Conservation (phyloP, 257 asterid species). For the Solanum virginianum region DNA sequence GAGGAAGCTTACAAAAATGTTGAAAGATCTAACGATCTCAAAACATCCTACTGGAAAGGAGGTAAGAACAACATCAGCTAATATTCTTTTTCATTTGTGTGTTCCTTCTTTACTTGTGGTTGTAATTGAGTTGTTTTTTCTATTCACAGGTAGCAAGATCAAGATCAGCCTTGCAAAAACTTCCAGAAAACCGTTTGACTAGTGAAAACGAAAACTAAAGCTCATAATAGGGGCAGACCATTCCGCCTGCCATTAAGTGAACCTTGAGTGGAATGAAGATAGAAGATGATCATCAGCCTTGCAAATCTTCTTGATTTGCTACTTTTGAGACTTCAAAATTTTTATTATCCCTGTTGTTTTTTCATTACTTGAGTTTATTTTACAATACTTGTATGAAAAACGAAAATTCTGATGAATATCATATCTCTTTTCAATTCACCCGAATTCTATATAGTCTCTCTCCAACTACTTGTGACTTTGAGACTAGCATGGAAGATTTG, state of each 20-base stretch:
- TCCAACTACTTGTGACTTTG: not conserved
- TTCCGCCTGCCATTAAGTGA: not conserved
- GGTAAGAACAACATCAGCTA: not conserved
- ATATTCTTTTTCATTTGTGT: not conserved
- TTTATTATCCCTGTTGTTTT: not conserved
- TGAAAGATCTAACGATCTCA: conserved; percentile 5
- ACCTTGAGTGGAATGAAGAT: not conserved
- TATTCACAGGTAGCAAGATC: not conserved
- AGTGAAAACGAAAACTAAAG: conserved; percentile 3
- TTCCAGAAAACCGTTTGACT: conserved; percentile 22
- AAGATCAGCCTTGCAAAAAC: conserved; percentile 38
- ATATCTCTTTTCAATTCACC: not conserved
- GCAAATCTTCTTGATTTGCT: not conserved
- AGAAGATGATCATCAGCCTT: not conserved
- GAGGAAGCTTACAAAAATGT: conserved; percentile 8
- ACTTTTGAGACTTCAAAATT: not conserved
- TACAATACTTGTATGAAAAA: not conserved
- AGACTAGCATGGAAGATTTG: not conserved
- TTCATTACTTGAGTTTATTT: not conserved
- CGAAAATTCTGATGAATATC: not conserved
- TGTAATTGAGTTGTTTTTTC: not conserved
- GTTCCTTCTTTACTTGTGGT: not conserved
- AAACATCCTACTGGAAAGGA: not conserved
- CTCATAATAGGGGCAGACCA: not conserved
- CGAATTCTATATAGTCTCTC: not conserved